phyloP scores from a whole-genome alignment of 306 rosid genomes.

The Bauhinia variegata region DNA sequence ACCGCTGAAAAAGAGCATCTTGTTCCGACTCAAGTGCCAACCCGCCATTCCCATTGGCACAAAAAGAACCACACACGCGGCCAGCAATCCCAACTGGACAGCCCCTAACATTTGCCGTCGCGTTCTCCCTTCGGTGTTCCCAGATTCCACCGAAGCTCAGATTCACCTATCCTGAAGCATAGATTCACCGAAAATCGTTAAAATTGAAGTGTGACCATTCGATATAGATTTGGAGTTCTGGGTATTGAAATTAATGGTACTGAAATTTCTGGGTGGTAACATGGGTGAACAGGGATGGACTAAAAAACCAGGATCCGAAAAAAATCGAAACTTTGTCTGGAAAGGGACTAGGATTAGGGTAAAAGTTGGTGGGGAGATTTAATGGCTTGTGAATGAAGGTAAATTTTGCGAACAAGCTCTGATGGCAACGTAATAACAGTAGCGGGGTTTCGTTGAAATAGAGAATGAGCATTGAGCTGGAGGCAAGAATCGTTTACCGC shows the following conservation, averaged over 20 bases:
- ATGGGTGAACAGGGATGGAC: background rate
- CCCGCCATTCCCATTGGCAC: conserved; percentile 99
- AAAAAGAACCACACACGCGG: conserved; percentile 82
- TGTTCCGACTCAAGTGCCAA: conserved; percentile 93
- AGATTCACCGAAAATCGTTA: too few species aligned
- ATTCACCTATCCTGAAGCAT: conserved; percentile 4
- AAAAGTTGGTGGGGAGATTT: conserved; percentile 38
- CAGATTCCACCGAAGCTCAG: conserved; percentile 40
- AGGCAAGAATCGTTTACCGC: too few species aligned
- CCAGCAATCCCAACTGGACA: conserved; percentile 70
- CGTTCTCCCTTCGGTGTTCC: background rate
- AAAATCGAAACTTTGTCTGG: conserved; percentile 24
- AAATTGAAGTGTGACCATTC: too few species aligned
- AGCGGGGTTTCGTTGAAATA: background rate
- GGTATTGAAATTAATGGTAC: background rate
- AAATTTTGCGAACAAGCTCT: background rate
- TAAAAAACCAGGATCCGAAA: conserved; percentile 39
- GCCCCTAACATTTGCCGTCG: conserved; percentile 64
- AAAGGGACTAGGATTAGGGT: conserved; percentile 27
- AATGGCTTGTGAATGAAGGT: conserved; percentile 49
- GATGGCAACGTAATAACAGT: background rate
- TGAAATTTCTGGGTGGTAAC: background rate
- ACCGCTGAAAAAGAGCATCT: conserved; percentile 88
- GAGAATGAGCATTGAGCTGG: too few species aligned
- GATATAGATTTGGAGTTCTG: background rate